Base-by-base conservation (phyloP, 2,329 filamentous ascomycete species). In the Cladosporium halotolerans region DNA sequence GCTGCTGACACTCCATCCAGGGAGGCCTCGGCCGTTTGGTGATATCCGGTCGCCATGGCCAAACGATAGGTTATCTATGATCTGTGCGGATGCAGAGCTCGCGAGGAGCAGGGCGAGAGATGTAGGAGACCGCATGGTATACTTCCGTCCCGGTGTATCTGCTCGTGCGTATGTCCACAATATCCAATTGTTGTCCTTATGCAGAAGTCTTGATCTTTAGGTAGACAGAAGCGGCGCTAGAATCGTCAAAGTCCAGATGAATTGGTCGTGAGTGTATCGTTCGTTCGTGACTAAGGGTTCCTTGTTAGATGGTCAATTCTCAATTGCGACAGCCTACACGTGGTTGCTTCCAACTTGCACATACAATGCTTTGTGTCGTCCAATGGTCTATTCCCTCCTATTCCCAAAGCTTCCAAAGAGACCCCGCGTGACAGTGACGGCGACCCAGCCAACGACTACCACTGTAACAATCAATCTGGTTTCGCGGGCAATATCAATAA, bases 11-110 rank as follows among this genome's bases (percentile, higher is more conserved):
- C 71, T 66, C 76, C 79, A 85, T 58, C 80, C 79, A 2, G 80
- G 78, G 45, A 85, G 73, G 34, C 67, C 69, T 56, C 74, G 71
- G 48, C 78, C 72, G 61, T 82, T 77, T 40, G 81, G 79, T 47
- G 86, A 86, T 73, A 93, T 81, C 62, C 84, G 85, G 60, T 60
- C 80, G 62, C 78, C 77, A 65, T 87, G 80, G 36, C 89, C 89
- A 68, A 95, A 95, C 68, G 87, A 91, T 45, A 89, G 54, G 14
- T 55, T 51, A 40, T 68, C 64, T 32, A 68, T 54, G 13, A 64
- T 56, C 19, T 63, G 59, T 4, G 65, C 62, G 10, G 62, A 59
- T 16, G 60, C 60, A 4, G 62, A 52, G 31, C 56, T 55, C 4
- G 11, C 43, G 16, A 59, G 55, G 44, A 63, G 54, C 36, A 65